These are phyloP conservation scores for Akanthomyces uredinophilus DNA, from an alignment of 2,329 filamentous ascomycete species.

Conservation along the genomic window DNA sequence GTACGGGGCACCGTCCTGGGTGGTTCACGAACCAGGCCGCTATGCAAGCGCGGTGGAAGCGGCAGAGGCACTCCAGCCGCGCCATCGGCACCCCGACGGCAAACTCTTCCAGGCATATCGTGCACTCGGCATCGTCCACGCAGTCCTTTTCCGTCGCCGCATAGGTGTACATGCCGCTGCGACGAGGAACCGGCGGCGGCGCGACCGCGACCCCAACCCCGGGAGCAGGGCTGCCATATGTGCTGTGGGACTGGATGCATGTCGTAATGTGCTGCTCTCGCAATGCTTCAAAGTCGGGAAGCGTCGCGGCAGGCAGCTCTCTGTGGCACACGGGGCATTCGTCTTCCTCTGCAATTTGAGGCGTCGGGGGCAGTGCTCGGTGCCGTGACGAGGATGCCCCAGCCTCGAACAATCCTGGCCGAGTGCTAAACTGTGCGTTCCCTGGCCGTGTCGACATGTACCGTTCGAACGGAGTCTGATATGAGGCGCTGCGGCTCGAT, in stretches of 20 bases:
- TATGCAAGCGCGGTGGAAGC: constrained; percentile 59
- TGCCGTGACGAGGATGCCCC: constrained; percentile 33
- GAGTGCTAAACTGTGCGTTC: constrained; percentile 27
- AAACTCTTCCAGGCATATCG: constrained; percentile 63
- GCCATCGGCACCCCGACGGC: constrained; percentile 58
- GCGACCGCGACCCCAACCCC: constrained; percentile 20
- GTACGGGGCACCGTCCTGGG: constrained; percentile 59
- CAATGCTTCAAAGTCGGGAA: constrained; percentile 49
- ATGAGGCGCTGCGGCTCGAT: constrained; percentile 24
- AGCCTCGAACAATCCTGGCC: constrained; percentile 26
- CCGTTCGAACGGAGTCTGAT: constrained; percentile 33
- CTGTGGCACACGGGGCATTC: constrained; percentile 73
- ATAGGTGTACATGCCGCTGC: constrained; percentile 60
- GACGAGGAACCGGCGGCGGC: constrained; percentile 35
- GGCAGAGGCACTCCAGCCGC: constrained; percentile 61
- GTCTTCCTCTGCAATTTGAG: constrained; percentile 64
- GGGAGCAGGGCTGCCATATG: constrained; percentile 36
- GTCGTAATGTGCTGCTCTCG: constrained; percentile 54
- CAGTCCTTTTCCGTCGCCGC: constrained; percentile 63
- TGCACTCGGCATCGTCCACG: constrained; percentile 62
- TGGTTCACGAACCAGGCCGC: constrained; percentile 57
- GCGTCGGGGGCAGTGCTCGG: constrained; percentile 38
- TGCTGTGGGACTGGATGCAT: constrained; percentile 53
- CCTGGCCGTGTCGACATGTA: constrained; percentile 34
- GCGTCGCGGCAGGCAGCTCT: constrained; percentile 57